These are phyloP conservation scores for Apiospora kogelbergensis DNA, from an alignment of 2,329 filamentous ascomycete genomes.

Conservation along the genomic window DNA sequence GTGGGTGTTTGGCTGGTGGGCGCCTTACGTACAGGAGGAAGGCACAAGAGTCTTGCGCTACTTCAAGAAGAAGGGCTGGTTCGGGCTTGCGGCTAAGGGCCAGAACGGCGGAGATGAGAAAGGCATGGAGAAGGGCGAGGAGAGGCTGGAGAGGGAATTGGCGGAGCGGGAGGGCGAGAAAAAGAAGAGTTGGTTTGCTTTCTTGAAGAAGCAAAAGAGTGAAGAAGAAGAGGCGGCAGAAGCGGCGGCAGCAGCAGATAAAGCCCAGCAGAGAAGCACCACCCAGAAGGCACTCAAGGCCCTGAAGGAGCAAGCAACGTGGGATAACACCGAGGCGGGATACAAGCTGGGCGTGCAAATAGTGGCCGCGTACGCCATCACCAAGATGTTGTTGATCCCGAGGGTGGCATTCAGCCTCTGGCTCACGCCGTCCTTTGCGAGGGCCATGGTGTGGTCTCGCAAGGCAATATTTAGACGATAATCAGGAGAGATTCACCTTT, in stretches of 20 bases:
- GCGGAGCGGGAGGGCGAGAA: slow-evolving; percentile 28
- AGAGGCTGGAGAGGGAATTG: slow-evolving; percentile 21
- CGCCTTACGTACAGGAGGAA: slow-evolving; percentile 56
- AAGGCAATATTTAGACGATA: slow-evolving; percentile 23
- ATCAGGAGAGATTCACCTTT: not conserved
- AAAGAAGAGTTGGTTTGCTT: slow-evolving; percentile 22
- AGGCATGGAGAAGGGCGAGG: slow-evolving; percentile 22
- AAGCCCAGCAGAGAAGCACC: slow-evolving; percentile 15
- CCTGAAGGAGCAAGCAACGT: slow-evolving; percentile 25
- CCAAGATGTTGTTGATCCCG: slow-evolving; percentile 78
- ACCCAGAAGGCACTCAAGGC: slow-evolving; percentile 21
- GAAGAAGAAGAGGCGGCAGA: not conserved
- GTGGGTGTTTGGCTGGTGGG: slow-evolving; percentile 51
- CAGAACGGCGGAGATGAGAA: slow-evolving; percentile 15
- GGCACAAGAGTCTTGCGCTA: slow-evolving; percentile 76
- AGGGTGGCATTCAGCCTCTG: slow-evolving; percentile 78
- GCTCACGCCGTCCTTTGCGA: slow-evolving; percentile 91
- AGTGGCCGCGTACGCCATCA: slow-evolving; percentile 87
- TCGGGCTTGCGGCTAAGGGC: slow-evolving; percentile 51
- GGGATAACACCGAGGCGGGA: slow-evolving; percentile 28
- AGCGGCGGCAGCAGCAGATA: too few relatives aligned
- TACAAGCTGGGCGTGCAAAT: slow-evolving; percentile 66
- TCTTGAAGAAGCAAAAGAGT: slow-evolving; percentile 23
- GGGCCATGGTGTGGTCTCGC: slow-evolving; percentile 50
- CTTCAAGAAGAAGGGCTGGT: slow-evolving; percentile 79